Conservation (phyloP, 371 early-diverging fungal genomes). For the Capillidium heterosporum region DNA sequence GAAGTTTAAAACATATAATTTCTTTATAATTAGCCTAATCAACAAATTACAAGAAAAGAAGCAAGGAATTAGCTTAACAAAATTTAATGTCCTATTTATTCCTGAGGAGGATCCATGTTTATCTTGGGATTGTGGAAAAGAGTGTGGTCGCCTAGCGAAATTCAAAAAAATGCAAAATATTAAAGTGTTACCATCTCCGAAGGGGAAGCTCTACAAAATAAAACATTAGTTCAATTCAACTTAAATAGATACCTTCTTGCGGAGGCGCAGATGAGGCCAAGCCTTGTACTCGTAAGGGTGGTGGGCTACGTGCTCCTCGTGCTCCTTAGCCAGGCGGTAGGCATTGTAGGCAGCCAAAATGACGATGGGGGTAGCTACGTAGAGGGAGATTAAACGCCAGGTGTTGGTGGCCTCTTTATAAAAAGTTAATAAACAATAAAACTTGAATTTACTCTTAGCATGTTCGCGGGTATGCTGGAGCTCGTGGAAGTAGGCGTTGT, state of each 20-base stretch:
- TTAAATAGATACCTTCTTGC: background rate
- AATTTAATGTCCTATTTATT: background rate
- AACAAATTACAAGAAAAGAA: too few relatives aligned
- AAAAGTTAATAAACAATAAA: background rate
- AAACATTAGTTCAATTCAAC: background rate
- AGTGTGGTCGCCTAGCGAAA: slow-evolving; percentile 15
- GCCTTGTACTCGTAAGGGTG: slow-evolving; percentile 16
- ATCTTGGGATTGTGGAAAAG: slow-evolving; percentile 19
- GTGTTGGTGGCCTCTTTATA: slow-evolving; percentile 16
- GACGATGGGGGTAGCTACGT: slow-evolving; percentile 14
- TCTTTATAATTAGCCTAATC: too few relatives aligned
- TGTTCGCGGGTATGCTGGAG: slow-evolving; percentile 2
- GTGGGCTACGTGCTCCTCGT: slow-evolving; percentile 18
- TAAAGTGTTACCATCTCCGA: slow-evolving; percentile 1
- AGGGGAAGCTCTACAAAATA: slow-evolving; percentile 14
- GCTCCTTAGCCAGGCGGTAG: slow-evolving; percentile 16
- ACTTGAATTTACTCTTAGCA: background rate
- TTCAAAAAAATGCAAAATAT: background rate
- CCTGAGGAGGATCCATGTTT: slow-evolving; percentile 6
- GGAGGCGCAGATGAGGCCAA: slow-evolving; percentile 17
- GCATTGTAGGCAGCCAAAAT: slow-evolving; percentile 17
- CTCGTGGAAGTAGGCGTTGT: background rate
- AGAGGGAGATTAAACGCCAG: slow-evolving; percentile 20
- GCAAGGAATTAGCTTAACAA: background rate
- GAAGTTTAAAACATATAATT: too few relatives aligned